Conservation (phyloP, 352 stramenopile genomes). For the Phytophthora sp. region DNA sequence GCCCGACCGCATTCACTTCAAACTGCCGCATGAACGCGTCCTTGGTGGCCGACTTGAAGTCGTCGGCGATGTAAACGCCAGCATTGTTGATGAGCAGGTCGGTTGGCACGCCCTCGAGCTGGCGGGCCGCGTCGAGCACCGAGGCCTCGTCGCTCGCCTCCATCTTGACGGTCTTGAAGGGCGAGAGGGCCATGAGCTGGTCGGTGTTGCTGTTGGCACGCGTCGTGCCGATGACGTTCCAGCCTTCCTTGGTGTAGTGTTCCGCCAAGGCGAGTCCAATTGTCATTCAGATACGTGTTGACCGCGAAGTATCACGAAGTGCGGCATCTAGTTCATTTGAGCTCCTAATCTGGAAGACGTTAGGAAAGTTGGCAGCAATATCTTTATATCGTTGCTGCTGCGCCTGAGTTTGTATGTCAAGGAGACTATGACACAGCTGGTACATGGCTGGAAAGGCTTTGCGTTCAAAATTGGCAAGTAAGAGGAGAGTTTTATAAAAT, state of each 20-base stretch:
- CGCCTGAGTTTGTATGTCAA: too few relatives aligned
- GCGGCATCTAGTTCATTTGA: too few relatives aligned
- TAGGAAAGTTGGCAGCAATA: too few relatives aligned
- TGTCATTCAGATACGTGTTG: too few relatives aligned
- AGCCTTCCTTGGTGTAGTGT: conserved; percentile 44
- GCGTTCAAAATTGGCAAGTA: too few relatives aligned
- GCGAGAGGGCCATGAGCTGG: conserved; percentile 28
- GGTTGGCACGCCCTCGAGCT: conserved; percentile 50
- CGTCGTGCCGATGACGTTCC: conserved; percentile 48
- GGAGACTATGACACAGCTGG: too few relatives aligned
- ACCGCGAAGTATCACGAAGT: too few relatives aligned
- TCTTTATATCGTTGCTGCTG: too few relatives aligned
- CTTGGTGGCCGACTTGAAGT: conserved; percentile 39
- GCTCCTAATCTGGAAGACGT: too few relatives aligned
- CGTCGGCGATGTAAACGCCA: conserved; percentile 33
- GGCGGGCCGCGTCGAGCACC: conserved; percentile 40
- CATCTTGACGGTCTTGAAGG: conserved; percentile 48
- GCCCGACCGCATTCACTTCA: conserved; percentile 61
- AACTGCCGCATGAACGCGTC: conserved; percentile 55
- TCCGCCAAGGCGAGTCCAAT: conserved; percentile 49
- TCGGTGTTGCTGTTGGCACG: conserved; percentile 38
- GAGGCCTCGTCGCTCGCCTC: conserved; percentile 52
- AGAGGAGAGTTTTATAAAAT: too few relatives aligned
- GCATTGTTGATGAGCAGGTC: conserved; percentile 73
- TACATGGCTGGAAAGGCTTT: too few relatives aligned